Evolutionary conservation across 371 early-diverging fungal species (phyloP), one percentile per base, ranked within the genome.

Genomic region (Mucor sp.): DNA sequence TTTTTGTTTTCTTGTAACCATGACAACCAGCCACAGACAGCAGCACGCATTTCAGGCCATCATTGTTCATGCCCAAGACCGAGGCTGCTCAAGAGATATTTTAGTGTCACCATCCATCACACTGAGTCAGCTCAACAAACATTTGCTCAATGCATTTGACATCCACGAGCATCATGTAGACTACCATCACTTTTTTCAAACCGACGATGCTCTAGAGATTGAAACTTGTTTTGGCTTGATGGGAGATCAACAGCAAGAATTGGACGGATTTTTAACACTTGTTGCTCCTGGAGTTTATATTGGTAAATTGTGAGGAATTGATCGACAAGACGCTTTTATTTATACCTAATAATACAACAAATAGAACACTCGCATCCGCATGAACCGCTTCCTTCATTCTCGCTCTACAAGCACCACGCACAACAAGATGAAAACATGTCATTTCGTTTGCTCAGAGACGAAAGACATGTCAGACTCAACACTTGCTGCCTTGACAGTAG

Each of bases 311-410:
- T 25, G 12, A 44, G 30, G 14, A 35, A 35, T 19, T 30, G 57
- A 57, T 41, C 58, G 33, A 41, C 43, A 30, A 21, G 21, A 23
- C 25, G 25, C 21, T 50, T 50, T 50, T 25, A 27, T 50, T 50
- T 58, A 17, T 1, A n/a, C n/a, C 15, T 39, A 55, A 43, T 39
- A 27, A 33, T 12, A 43, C 28, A 57, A 30, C 15, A 28, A 11
- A 62, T 56, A 64, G 65, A 64, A 21, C 65, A 64, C 21, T 55
- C 65, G n/a, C 65, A 64, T 57, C 65, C 65, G 44, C 65, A 64
- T 58, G 65, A 56, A 44, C 65, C 65, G n/a, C 55, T 64, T 28
- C 58, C 58, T 14, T 58, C 57, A 14, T 64, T 64, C 32, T 64
- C 65, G 2, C 30, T 64, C 23, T 41, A 57, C 55, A 57, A 41